These are phyloP conservation scores for Pseudogymnoascus sp. DNA, from an alignment of 2,329 filamentous ascomycete genomes.

Conservation along the genomic window DNA sequence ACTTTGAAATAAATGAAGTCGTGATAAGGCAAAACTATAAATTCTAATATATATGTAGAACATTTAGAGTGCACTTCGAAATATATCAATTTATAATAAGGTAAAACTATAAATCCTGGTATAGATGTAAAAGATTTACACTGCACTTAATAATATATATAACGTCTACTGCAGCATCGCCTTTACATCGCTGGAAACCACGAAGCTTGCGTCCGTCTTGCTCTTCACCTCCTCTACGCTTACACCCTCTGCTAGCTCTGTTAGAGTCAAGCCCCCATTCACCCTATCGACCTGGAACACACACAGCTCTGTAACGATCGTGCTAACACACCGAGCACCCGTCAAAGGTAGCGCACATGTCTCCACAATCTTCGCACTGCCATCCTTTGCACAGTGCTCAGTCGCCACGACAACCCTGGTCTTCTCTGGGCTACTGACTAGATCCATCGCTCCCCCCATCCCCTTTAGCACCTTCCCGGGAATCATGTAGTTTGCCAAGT, in stretches of 20 bases:
- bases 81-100: not conserved
- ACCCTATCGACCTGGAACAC: conserved; percentile 61
- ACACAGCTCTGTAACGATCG: conserved; percentile 66
- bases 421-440: conserved; percentile 61
- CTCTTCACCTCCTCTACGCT: conserved; percentile 57
- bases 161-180: conserved; percentile 28
- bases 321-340: conserved; percentile 58
- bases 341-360: conserved; percentile 57
- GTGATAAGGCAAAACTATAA: not conserved
- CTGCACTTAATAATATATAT: not conserved
- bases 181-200: conserved; percentile 49
- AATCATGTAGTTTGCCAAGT: conserved; percentile 86
- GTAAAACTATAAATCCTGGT: not conserved
- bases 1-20: not conserved
- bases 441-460: conserved; percentile 73
- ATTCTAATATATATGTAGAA: not conserved
- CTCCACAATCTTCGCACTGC: conserved; percentile 57
- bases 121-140: not conserved
- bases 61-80: not conserved
- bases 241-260: conserved; percentile 62
- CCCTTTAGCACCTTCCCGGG: conserved; percentile 82
- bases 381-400: conserved; percentile 62
- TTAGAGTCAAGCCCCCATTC: conserved; percentile 55
- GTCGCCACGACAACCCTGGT: conserved; percentile 67
- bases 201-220: conserved; percentile 64